Evolutionary conservation across 352 stramenopile genomes (phyloP).

Genomic region (Pythium sukuiense): DNA sequence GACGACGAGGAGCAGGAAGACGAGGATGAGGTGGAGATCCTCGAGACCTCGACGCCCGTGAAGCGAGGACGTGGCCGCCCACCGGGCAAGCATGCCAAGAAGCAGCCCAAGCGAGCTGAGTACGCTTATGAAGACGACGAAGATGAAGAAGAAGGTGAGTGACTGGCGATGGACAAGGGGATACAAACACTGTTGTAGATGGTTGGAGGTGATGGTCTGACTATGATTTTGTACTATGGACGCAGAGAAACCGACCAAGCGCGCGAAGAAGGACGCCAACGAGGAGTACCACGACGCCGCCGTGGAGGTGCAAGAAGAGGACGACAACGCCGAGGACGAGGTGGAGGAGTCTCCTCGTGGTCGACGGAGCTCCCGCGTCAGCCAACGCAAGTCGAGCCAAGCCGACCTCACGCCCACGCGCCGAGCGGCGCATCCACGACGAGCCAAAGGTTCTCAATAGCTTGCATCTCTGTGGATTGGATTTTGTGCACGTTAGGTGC

Average conservation of each 20-base stretch:
- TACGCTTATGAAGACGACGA: constrained; percentile 6
- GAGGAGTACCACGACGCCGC: constrained; percentile 23
- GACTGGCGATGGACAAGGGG: neutral
- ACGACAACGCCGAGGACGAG: constrained; percentile 26
- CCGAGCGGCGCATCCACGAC: constrained; percentile 24
- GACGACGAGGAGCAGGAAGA: constrained; percentile 25
- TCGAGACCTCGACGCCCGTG: constrained; percentile 13
- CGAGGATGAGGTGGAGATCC: constrained; percentile 30
- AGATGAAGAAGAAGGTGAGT: constrained; percentile 11
- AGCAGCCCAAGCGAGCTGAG: constrained; percentile 12
- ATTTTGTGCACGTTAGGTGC: constrained; percentile 17
- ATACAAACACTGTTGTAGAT: too few species aligned
- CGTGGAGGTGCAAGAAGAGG: constrained; percentile 19
- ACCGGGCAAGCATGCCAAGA: constrained; percentile 28
- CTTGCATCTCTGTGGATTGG: constrained; percentile 17
- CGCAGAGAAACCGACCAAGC: neutral
- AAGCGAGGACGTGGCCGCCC: constrained; percentile 25
- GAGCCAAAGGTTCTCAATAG: constrained; percentile 34
- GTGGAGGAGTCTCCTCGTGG: constrained; percentile 21
- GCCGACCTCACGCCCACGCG: constrained; percentile 15
- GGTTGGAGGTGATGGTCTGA: too few species aligned
- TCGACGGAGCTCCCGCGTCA: constrained; percentile 22
- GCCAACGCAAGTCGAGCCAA: constrained; percentile 23
- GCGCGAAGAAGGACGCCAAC: constrained; percentile 23
- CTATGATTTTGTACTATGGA: neutral